Evolutionary conservation across 2,329 filamentous ascomycete genomes (phyloP).

Genomic region (Aureobasidium sp.): DNA sequence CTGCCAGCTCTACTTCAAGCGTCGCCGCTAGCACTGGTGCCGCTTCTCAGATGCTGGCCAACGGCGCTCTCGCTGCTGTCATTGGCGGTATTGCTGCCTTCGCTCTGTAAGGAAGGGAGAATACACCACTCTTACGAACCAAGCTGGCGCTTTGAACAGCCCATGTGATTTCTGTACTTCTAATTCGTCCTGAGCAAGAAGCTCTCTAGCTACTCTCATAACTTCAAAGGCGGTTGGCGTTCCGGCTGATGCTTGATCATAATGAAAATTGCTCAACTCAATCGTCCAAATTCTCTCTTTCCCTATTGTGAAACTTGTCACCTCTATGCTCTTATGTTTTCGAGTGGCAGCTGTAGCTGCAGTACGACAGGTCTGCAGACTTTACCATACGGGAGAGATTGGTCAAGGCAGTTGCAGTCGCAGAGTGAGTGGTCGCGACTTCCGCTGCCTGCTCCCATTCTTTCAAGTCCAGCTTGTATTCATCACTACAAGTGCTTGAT

Average conservation of each 20-base stretch:
- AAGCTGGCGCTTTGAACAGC: not conserved
- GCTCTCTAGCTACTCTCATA: not conserved
- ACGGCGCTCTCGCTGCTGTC: not conserved
- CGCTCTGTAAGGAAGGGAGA: not conserved
- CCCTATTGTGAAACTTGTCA: too few species aligned
- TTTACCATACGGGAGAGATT: too few species aligned
- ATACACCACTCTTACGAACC: not conserved
- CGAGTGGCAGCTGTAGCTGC: too few species aligned
- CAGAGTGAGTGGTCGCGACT: too few species aligned
- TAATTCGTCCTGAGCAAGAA: not conserved
- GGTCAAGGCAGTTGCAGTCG: too few species aligned
- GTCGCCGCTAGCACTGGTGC: constrained; percentile 9
- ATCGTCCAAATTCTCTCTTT: too few species aligned
- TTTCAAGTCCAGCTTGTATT: too few species aligned
- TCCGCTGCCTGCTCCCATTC: too few species aligned
- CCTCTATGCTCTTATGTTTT: too few species aligned
- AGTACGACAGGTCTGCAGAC: too few species aligned
- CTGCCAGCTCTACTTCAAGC: constrained; percentile 9
- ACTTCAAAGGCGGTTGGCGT: not conserved
- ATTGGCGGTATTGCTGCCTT: not conserved
- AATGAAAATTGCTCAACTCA: not conserved
- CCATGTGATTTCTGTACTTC: not conserved
- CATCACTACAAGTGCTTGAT: too few species aligned
- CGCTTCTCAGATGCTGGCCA: not conserved
- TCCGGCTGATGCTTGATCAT: not conserved